Evolutionary conservation across 495 filamentous ascomycete genomes (phyloP).

Genomic region (Xylaria grammica): DNA sequence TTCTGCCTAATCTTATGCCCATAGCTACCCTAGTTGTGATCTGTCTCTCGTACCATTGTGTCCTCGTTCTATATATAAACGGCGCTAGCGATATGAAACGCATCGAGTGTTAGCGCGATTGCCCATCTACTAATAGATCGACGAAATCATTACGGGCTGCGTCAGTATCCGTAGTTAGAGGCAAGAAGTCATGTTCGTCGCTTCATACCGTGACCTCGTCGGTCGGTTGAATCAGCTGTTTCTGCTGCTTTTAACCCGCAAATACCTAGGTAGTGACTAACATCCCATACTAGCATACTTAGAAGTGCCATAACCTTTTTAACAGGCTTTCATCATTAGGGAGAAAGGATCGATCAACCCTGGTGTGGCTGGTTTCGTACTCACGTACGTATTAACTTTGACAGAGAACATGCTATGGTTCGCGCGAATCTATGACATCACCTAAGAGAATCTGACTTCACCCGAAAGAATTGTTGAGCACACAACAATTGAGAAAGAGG

Average conservation of each 20-base stretch:
- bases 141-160: slow-evolving; percentile 49
- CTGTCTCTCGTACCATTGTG: slow-evolving; percentile 64
- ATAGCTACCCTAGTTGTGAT: slow-evolving; percentile 50
- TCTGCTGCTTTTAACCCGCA: neutral
- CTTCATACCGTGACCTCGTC: neutral
- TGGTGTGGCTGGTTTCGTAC: slow-evolving; percentile 78
- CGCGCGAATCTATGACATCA: slow-evolving; percentile 76
- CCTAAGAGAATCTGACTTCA: slow-evolving; percentile 90
- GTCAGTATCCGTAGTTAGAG: neutral
- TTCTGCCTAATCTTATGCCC: slow-evolving; percentile 75
- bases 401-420: slow-evolving; percentile 90
- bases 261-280: neutral
- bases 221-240: neutral
- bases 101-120: slow-evolving; percentile 82
- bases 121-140: slow-evolving; percentile 85
- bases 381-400: slow-evolving; percentile 85
- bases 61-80: slow-evolving; percentile 75
- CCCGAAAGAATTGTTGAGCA: slow-evolving; percentile 86
- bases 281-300: neutral
- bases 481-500: slow-evolving; percentile 82
- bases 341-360: no score
- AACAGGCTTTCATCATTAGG: no score
- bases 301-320: no score
- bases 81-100: slow-evolving; percentile 82
- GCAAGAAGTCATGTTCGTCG: neutral